Percentiles rank a stretch among this genome's conserved stretches.
Evolutionary conservation across 164 flowering plant species (phyloP).

Genomic region (Protea cynaroides): DNA sequence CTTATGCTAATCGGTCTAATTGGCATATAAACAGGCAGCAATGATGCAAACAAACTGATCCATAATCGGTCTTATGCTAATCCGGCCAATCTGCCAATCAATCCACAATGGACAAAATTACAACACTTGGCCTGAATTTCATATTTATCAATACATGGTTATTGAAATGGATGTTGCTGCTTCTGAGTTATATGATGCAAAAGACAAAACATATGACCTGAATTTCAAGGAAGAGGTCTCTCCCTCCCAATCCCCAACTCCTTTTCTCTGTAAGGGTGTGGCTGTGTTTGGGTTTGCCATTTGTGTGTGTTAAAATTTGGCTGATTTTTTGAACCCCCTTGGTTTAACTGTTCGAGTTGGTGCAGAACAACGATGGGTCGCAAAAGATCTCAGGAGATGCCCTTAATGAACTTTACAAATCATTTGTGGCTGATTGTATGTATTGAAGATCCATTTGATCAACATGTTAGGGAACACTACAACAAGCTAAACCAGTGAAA

Average conservation of each 20-base stretch:
- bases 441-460: constrained; percentile 93
- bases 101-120: too few relatives aligned
- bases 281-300: too few relatives aligned
- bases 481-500: constrained; percentile 58
- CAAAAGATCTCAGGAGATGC: constrained; percentile 77
- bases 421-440: constrained; percentile 76
- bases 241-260: neutral
- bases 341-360: neutral
- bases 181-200: constrained; percentile 64
- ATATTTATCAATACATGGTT: constrained; percentile 45
- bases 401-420: constrained; percentile 74
- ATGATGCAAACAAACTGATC: too few relatives aligned
- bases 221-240: constrained; percentile 85
- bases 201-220: constrained; percentile 72
- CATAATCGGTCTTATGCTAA: too few relatives aligned
- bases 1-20: too few relatives aligned
- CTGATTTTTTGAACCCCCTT: too few relatives aligned
- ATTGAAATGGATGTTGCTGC: constrained; percentile 99
- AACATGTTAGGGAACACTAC: constrained; percentile 91
- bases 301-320: too few relatives aligned
- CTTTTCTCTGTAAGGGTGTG: too few relatives aligned
- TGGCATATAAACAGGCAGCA: too few relatives aligned
- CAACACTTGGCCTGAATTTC: too few relatives aligned
- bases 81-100: too few relatives aligned
- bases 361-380: constrained; percentile 75